phyloP scores from a whole-genome alignment of 495 filamentous ascomycete genomes.

The Sphaerosporella brunnea region DNA sequence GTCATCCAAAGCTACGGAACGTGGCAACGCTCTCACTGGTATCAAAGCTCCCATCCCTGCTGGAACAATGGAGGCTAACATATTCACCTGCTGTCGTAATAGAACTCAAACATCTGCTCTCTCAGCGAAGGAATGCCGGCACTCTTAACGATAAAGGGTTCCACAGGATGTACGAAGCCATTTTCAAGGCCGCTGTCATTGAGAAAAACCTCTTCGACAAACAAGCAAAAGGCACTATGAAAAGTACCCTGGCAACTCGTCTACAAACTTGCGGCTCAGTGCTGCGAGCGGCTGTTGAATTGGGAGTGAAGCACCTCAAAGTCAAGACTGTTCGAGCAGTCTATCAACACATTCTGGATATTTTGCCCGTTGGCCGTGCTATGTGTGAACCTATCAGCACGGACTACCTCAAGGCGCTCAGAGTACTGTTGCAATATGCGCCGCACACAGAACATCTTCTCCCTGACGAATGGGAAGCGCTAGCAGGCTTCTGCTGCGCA shows the following conservation, averaged over 20 bases:
- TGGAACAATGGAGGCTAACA: background rate
- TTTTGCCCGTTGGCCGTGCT: constrained; percentile 42
- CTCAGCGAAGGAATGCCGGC: constrained; percentile 35
- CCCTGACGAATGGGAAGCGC: constrained; percentile 41
- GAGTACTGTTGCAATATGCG: constrained; percentile 47
- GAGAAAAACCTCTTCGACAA: constrained; percentile 48
- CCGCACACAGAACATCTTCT: constrained; percentile 64
- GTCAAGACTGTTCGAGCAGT: constrained; percentile 59
- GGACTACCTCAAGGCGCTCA: constrained; percentile 62
- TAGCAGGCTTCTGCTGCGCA: constrained; percentile 21
- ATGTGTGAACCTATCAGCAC: constrained; percentile 54
- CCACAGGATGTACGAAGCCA: constrained; percentile 60
- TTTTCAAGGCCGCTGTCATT: constrained; percentile 49
- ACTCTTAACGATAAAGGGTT: constrained; percentile 54
- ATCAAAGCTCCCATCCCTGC: background rate
- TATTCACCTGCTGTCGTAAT: constrained; percentile 7
- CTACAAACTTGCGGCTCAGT: constrained; percentile 55
- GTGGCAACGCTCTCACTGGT: background rate
- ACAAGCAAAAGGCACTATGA: constrained; percentile 33
- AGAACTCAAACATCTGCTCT: constrained; percentile 47
- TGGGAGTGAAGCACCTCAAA: constrained; percentile 48
- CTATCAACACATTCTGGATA: constrained; percentile 64
- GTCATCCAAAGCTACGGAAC: background rate
- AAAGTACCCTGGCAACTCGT: constrained; percentile 28
- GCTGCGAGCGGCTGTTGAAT: constrained; percentile 50